Percentiles rank a stretch among this genome's conserved stretches.
Conservation (phyloP, 1,284 basidiomycete species). For the Ganoderma leucocontextum region DNA sequence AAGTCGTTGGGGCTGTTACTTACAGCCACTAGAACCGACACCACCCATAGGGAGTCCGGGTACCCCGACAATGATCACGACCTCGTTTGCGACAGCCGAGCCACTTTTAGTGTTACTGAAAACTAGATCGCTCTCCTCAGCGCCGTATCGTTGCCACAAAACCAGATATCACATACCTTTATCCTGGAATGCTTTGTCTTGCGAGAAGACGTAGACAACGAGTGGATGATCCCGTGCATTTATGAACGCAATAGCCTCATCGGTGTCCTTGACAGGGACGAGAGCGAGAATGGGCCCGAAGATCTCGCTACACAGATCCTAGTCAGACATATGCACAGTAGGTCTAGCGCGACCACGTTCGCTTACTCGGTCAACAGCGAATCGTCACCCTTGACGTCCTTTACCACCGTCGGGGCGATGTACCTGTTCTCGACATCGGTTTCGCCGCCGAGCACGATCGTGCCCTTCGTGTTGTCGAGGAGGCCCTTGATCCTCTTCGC, state of each 20-base stretch:
- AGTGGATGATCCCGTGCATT: conserved; percentile 78
- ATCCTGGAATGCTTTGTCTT: conserved; percentile 63
- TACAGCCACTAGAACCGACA: conserved; percentile 75
- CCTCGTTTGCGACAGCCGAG: conserved; percentile 69
- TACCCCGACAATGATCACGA: conserved; percentile 60
- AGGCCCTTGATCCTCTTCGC: conserved; percentile 70
- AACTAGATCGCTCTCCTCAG: conserved; percentile 49
- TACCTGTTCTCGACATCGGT: conserved; percentile 64
- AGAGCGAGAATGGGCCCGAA: conserved; percentile 67
- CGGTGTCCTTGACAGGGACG: conserved; percentile 74
- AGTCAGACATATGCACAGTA: neutral
- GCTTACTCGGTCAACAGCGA: conserved; percentile 77
- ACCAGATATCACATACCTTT: conserved; percentile 52
- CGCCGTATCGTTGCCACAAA: too few species aligned
- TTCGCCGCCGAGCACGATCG: conserved; percentile 75
- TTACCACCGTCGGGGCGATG: conserved; percentile 75
- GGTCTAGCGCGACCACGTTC: neutral
- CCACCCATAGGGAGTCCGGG: conserved; percentile 78
- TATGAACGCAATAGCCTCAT: conserved; percentile 78
- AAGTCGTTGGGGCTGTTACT: conserved; percentile 35
- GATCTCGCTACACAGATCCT: conserved; percentile 40
- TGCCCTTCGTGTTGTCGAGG: conserved; percentile 76
- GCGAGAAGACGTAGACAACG: conserved; percentile 79
- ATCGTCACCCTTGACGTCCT: conserved; percentile 69
- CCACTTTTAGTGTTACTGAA: conserved; percentile 75